A percentile compares a stretch with the other conserved stretches of the same genome.
These are phyloP conservation scores for Mortierella sp. DNA, from an alignment of 371 early-diverging fungal genomes.

Conservation along the genomic window DNA sequence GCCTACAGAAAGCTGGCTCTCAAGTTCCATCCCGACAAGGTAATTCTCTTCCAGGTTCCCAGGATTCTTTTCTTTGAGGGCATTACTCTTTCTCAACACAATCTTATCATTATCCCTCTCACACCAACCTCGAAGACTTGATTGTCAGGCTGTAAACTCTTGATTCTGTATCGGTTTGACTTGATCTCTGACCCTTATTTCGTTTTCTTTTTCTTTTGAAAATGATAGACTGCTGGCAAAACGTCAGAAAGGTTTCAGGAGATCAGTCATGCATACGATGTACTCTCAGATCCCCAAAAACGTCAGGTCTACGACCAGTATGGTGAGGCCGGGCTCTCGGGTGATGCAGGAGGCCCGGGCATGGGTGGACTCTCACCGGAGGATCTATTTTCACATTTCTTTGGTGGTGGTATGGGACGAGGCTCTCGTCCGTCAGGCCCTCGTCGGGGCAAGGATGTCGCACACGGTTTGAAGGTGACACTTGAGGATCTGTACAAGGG, in stretches of 20 bases:
- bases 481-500: constrained; percentile 97
- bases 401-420: constrained; percentile 77
- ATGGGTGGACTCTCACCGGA: constrained; percentile 79
- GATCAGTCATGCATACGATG: constrained; percentile 93
- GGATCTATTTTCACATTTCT: constrained; percentile 91
- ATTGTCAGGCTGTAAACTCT: not conserved
- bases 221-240: constrained; percentile 69
- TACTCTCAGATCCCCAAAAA: constrained; percentile 89
- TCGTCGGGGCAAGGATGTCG: constrained; percentile 78
- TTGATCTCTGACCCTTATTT: constrained; percentile 85
- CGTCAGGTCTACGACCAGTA: constrained; percentile 82
- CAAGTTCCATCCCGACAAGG: constrained; percentile 97
- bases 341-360: constrained; percentile 67
- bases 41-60: constrained; percentile 2
- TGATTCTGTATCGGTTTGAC: constrained; percentile 20
- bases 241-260: constrained; percentile 93
- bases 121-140: no score
- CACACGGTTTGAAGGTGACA: constrained; percentile 81
- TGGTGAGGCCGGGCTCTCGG: constrained; percentile 89
- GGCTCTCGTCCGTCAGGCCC: constrained; percentile 78
- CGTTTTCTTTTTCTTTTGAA: constrained; percentile 83
- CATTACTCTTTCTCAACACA: constrained; percentile 3
- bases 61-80: no score
- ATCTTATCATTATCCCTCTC: no score
- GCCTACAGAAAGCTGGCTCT: constrained; percentile 96